These are phyloP conservation scores for Chaetomium tenue DNA, from an alignment of 495 filamentous ascomycete genomes.

Conservation along the genomic window DNA sequence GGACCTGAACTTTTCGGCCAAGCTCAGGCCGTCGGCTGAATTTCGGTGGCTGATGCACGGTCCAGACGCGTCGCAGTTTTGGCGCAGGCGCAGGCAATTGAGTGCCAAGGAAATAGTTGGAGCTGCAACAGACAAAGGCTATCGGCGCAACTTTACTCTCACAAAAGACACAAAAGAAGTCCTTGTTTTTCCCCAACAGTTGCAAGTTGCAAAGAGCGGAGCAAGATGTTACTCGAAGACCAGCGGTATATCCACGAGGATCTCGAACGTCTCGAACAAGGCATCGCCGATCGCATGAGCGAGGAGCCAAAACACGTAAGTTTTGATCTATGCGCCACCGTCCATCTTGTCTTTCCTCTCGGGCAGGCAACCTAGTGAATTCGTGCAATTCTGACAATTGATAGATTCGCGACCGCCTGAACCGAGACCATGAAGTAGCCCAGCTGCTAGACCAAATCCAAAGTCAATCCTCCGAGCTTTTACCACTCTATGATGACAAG, in stretches of 20 bases:
- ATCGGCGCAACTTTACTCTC: background rate
- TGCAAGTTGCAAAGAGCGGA: background rate
- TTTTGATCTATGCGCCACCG: slow-evolving; percentile 21
- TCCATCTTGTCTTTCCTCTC: too few species aligned
- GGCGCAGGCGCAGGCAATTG: background rate
- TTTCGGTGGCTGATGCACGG: slow-evolving; percentile 4
- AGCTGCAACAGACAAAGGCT: background rate
- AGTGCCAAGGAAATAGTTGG: background rate
- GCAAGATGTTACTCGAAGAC: slow-evolving; percentile 81
- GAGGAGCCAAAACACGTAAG: slow-evolving; percentile 86
- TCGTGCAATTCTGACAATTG: slow-evolving; percentile 32
- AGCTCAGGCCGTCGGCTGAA: slow-evolving; percentile 11
- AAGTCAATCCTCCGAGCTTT: slow-evolving; percentile 73
- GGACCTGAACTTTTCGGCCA: background rate
- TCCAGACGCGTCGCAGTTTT: slow-evolving; percentile 1
- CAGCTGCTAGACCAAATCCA: slow-evolving; percentile 83
- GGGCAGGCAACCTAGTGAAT: background rate
- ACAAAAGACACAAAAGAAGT: too few species aligned
- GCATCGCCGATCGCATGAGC: slow-evolving; percentile 80
- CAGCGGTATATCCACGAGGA: slow-evolving; percentile 93
- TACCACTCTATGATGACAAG: slow-evolving; percentile 81
- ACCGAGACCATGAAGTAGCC: slow-evolving; percentile 87
- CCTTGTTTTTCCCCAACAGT: too few species aligned
- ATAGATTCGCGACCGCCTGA: slow-evolving; percentile 79
- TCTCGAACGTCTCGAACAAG: slow-evolving; percentile 89